Conservation (phyloP, 768 basidiomycete species). For the Podaxis carcinomalis region DNA sequence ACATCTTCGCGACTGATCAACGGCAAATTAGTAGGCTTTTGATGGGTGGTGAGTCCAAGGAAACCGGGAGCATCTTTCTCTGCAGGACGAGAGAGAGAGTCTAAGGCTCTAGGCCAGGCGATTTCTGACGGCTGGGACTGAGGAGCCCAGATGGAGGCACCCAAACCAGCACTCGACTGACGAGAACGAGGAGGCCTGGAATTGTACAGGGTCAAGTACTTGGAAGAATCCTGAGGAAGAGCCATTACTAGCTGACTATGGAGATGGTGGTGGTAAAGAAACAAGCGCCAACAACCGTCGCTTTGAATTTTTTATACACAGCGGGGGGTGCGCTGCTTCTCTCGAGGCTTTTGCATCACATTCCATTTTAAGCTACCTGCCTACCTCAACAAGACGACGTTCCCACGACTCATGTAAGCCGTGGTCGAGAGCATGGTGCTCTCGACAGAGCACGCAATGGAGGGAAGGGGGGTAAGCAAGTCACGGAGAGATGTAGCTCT, state of each 20-base stretch:
- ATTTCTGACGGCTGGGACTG: constrained; percentile 65
- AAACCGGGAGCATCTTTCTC: constrained; percentile 33
- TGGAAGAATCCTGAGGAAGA: constrained; percentile 26
- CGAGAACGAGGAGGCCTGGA: constrained; percentile 36
- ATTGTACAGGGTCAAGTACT: constrained; percentile 35
- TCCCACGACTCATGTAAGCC: constrained; percentile 12
- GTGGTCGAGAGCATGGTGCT: neutral
- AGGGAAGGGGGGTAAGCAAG: neutral
- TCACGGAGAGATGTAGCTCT: neutral
- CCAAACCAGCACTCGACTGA: constrained; percentile 31
- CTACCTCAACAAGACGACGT: constrained; percentile 24
- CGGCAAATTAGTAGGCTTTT: constrained; percentile 18
- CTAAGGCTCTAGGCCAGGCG: constrained; percentile 66
- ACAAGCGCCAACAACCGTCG: constrained; percentile 29
- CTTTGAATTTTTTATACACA: constrained; percentile 31
- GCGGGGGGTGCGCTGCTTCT: constrained; percentile 27
- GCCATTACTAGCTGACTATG: constrained; percentile 23
- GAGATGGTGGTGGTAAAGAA: constrained; percentile 39
- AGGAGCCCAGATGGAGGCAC: constrained; percentile 78
- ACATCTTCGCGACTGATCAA: constrained; percentile 53
- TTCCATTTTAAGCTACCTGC: constrained; percentile 28
- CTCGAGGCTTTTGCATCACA: constrained; percentile 24
- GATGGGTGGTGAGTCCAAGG: constrained; percentile 16
- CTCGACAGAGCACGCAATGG: neutral
- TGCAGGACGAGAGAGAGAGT: constrained; percentile 52